A percentile compares a stretch with the other conserved stretches of the same genome.
Evolutionary conservation across 768 basidiomycete genomes (phyloP).

Genomic region (Pleurotus eryngii): DNA sequence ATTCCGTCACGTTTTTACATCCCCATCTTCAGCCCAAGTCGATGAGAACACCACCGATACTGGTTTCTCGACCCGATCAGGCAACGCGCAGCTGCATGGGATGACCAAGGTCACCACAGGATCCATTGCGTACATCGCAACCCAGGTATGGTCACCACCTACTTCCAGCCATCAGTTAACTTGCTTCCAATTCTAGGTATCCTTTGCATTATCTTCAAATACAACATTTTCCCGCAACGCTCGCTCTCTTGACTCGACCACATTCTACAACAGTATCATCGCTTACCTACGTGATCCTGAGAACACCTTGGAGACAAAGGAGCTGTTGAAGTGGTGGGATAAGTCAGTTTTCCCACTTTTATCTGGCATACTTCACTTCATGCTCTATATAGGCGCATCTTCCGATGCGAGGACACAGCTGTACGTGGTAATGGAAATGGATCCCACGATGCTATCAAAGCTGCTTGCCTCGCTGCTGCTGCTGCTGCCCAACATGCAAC

Average conservation of each 20-base stretch:
- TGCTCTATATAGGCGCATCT: not conserved
- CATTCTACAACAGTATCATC: constrained; percentile 6
- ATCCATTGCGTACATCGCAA: constrained; percentile 8
- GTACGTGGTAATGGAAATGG: not conserved
- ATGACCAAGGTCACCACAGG: constrained; percentile 9
- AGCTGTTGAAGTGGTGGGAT: constrained; percentile 7
- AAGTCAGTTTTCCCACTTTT: constrained; percentile 3
- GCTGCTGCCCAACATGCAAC: too few species aligned
- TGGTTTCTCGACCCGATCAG: constrained; percentile 1
- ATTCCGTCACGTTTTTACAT: not conserved
- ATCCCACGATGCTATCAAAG: not conserved
- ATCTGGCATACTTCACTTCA: too few species aligned
- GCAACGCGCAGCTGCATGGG: constrained; percentile 7
- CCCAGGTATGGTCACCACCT: not conserved
- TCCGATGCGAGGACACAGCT: not conserved
- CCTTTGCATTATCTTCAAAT: constrained; percentile 4
- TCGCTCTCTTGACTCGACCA: not conserved
- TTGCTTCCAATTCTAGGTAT: not conserved
- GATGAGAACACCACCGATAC: not conserved
- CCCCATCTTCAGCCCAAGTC: not conserved
- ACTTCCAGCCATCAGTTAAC: not conserved
- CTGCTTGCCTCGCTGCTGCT: not conserved
- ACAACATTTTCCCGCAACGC: not conserved
- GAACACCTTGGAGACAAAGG: constrained; percentile 1
- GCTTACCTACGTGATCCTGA: constrained; percentile 4